Conservation (phyloP, 1,284 basidiomycete species). For the Microbotryum silenes-acaulis region DNA sequence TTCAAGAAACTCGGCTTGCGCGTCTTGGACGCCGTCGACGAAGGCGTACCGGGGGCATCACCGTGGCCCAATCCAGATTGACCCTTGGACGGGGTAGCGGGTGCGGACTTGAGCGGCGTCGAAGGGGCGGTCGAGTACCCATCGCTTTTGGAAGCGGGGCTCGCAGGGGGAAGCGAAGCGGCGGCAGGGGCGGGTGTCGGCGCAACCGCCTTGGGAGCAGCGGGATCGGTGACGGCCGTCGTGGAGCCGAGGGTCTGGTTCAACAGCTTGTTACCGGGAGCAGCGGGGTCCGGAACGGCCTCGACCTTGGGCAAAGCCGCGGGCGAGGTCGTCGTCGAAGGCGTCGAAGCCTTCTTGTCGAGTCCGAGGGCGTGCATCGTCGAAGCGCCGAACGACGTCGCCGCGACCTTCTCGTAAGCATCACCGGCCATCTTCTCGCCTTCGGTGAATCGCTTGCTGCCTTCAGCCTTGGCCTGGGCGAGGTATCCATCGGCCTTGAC, state of each 20-base stretch:
- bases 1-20: slow-evolving; percentile 5
- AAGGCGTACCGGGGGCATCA: neutral
- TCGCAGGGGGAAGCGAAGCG: neutral
- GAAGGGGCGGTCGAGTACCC: neutral
- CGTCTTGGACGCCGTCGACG: neutral
- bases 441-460: slow-evolving; percentile 4
- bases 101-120: neutral
- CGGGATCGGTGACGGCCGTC: neutral
- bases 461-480: slow-evolving; percentile 2
- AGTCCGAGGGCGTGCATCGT: slow-evolving; percentile 6
- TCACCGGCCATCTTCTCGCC: neutral
- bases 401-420: slow-evolving; percentile 5
- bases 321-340: neutral
- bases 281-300: neutral
- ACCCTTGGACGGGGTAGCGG: neutral
- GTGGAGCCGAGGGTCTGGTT: neutral
- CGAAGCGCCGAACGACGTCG: slow-evolving; percentile 2
- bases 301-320: neutral
- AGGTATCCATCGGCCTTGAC: slow-evolving; percentile 5
- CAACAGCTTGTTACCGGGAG: neutral
- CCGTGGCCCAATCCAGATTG: slow-evolving; percentile 1
- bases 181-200: neutral
- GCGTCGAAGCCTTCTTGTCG: neutral
- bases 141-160: neutral
- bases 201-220: slow-evolving; percentile 1